Conservation (phyloP, 2,329 filamentous ascomycete species). For the Ascocoryne sarcoides region DNA sequence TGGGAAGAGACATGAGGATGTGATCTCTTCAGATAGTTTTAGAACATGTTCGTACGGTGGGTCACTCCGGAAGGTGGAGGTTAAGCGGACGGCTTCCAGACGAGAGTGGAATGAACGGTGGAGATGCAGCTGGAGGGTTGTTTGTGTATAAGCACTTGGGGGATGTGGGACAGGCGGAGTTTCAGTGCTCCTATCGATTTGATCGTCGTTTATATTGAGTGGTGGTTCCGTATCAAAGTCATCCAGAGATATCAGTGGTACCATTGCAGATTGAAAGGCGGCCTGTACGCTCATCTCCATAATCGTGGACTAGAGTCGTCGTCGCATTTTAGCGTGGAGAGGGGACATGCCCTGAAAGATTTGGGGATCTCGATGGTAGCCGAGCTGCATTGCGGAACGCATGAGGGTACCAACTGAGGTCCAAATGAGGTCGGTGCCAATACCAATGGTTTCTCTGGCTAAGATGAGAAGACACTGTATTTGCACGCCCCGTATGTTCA, state of each 20-base stretch:
- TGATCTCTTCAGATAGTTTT: slow-evolving; percentile 37
- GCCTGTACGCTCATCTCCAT: slow-evolving; percentile 43
- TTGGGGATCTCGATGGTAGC: slow-evolving; percentile 46
- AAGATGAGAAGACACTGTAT: slow-evolving; percentile 42
- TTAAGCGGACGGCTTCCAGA: too few relatives aligned
- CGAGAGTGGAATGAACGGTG: slow-evolving; percentile 38
- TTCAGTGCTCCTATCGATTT: too few relatives aligned
- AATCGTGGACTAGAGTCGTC: slow-evolving; percentile 46
- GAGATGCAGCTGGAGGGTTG: slow-evolving; percentile 30
- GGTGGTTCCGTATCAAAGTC: slow-evolving; percentile 40
- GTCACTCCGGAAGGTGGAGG: slow-evolving; percentile 32
- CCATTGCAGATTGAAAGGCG: slow-evolving; percentile 40
- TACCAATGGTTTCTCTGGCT: slow-evolving; percentile 38
- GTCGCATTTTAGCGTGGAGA: slow-evolving; percentile 41
- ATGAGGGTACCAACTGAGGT: slow-evolving; percentile 39
- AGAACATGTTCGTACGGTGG: slow-evolving; percentile 39
- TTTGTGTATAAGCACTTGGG: too few relatives aligned
- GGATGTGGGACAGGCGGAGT: too few relatives aligned
- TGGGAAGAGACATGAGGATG: slow-evolving; percentile 6
- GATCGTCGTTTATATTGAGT: slow-evolving; percentile 28
- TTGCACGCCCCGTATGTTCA: slow-evolving; percentile 41
- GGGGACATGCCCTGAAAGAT: slow-evolving; percentile 38
- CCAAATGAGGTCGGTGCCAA: slow-evolving; percentile 43
- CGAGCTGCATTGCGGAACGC: slow-evolving; percentile 47
- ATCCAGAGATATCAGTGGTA: slow-evolving; percentile 35